A percentile compares a stretch with the other conserved stretches of the same genome.
Evolutionary conservation across 352 stramenopile species (phyloP).

Genomic region (Phytophthora hibernalis): DNA sequence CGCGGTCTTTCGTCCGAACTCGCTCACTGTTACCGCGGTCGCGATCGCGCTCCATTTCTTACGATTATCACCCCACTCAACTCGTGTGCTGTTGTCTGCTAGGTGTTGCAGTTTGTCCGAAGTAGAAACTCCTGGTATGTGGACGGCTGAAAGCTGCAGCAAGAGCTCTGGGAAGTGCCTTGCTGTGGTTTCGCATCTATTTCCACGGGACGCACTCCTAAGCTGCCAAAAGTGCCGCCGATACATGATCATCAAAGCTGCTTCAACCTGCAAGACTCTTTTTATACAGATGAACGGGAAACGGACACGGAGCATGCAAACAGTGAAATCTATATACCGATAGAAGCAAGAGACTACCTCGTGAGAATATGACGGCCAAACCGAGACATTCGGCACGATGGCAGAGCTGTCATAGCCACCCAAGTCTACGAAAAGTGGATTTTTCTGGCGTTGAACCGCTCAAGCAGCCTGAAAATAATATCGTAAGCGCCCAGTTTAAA

Average conservation of each 20-base stretch:
- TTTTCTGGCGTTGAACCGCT: conserved; percentile 96
- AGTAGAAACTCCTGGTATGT: conserved; percentile 38
- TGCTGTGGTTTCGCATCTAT: conserved; percentile 44
- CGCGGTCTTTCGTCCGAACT: conserved; percentile 34
- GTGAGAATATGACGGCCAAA: conserved; percentile 17
- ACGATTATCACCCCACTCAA: conserved; percentile 9
- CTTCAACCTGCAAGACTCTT: conserved; percentile 11
- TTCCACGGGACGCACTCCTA: conserved; percentile 18
- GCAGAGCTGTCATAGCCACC: too few species aligned
- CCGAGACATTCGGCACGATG: not conserved
- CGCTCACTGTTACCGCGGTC: conserved; percentile 36
- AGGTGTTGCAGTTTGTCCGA: conserved; percentile 18
- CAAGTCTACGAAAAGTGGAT: conserved; percentile 95
- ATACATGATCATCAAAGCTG: conserved; percentile 14
- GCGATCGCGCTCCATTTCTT: conserved; percentile 43
- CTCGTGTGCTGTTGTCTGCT: conserved; percentile 14
- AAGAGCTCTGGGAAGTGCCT: conserved; percentile 19
- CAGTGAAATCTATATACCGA: conserved; percentile 38
- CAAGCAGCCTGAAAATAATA: conserved; percentile 79
- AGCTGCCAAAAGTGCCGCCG: conserved; percentile 5
- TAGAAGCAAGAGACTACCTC: conserved; percentile 25
- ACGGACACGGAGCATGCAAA: conserved; percentile 32
- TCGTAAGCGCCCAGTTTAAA: not conserved
- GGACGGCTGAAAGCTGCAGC: conserved; percentile 6
- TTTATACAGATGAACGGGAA: conserved; percentile 21